Evolutionary conservation across 805 yeast genomes (phyloP).

Genomic region (Pichia occidentalis): DNA sequence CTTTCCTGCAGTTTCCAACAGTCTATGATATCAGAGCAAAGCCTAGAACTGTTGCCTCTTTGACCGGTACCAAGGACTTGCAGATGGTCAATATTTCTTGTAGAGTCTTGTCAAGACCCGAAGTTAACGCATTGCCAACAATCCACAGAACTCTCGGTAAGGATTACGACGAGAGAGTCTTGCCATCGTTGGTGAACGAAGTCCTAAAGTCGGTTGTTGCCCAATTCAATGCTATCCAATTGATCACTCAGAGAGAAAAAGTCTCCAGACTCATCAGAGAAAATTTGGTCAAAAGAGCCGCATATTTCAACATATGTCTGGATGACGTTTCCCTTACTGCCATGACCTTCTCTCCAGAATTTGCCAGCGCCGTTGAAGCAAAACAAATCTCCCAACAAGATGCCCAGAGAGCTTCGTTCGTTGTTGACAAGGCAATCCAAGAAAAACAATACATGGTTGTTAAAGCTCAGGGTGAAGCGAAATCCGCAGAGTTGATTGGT

Average conservation of each 20-base stretch:
- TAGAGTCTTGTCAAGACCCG: slow-evolving; percentile 90
- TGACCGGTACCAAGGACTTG: slow-evolving; percentile 96
- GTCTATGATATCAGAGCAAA: slow-evolving; percentile 94
- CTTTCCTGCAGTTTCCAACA: slow-evolving; percentile 91
- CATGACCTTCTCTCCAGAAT: slow-evolving; percentile 97
- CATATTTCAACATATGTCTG: slow-evolving; percentile 75
- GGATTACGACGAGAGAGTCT: slow-evolving; percentile 94
- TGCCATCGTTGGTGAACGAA: slow-evolving; percentile 95
- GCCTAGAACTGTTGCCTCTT: slow-evolving; percentile 91
- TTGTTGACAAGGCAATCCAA: slow-evolving; percentile 95
- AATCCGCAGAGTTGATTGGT: slow-evolving; percentile 96
- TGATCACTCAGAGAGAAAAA: slow-evolving; percentile 97
- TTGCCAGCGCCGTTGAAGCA: slow-evolving; percentile 95
- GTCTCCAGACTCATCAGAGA: slow-evolving; percentile 90
- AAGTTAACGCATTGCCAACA: slow-evolving; percentile 65
- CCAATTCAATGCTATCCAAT: slow-evolving; percentile 95
- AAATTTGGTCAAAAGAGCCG: slow-evolving; percentile 83
- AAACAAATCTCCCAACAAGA: slow-evolving; percentile 99
- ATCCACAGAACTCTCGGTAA: slow-evolving; percentile 89
- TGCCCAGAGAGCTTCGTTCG: slow-evolving; percentile 96
- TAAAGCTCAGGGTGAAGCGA: slow-evolving; percentile 97
- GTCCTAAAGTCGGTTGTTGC: slow-evolving; percentile 96
- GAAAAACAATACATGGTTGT: slow-evolving; percentile 97
- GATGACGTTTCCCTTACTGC: slow-evolving; percentile 96
- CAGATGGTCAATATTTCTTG: slow-evolving; percentile 99